phyloP scores from a whole-genome alignment of 1,284 basidiomycete species.

The Cutaneotrichosporon sp. region DNA sequence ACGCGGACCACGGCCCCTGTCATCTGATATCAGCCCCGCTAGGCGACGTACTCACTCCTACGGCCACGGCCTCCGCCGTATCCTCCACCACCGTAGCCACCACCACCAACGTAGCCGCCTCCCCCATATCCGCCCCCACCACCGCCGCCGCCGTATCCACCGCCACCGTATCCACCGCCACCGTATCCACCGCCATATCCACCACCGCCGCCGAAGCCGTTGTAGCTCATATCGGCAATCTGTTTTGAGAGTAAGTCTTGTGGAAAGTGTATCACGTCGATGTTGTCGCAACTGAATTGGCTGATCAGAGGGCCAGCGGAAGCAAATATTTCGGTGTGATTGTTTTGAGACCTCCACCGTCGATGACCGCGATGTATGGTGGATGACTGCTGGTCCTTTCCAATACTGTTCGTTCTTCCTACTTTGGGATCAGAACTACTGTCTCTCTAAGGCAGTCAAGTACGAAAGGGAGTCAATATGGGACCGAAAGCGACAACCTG shows the following conservation, averaged over 20 bases:
- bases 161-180: conserved; percentile 15
- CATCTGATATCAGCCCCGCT: conserved; percentile 13
- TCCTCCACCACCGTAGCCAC: conserved; percentile 6
- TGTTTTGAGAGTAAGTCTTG: no score
- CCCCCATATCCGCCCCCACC: not conserved
- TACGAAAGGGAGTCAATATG: no score
- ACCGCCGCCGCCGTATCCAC: conserved; percentile 15
- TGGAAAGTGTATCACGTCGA: no score
- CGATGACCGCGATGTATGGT: not conserved
- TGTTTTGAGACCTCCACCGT: not conserved
- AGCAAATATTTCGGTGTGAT: no score
- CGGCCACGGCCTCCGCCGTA: conserved; percentile 22
- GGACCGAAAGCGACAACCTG: conserved; percentile 20
- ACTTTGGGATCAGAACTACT: no score
- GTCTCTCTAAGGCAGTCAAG: no score
- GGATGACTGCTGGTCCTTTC: no score
- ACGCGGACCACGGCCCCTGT: conserved; percentile 24
- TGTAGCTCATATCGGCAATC: conserved; percentile 31
- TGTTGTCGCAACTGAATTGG: no score
- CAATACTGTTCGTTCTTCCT: no score
- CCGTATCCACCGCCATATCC: conserved; percentile 11
- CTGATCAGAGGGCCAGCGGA: no score
- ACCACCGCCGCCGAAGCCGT: conserved; percentile 24
- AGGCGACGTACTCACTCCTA: conserved; percentile 18
- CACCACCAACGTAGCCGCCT: conserved; percentile 13